A percentile compares a stretch with the other conserved stretches of the same genome.
These are phyloP conservation scores for Pisolithus albus DNA, from an alignment of 768 basidiomycete species.

Conservation along the genomic window DNA sequence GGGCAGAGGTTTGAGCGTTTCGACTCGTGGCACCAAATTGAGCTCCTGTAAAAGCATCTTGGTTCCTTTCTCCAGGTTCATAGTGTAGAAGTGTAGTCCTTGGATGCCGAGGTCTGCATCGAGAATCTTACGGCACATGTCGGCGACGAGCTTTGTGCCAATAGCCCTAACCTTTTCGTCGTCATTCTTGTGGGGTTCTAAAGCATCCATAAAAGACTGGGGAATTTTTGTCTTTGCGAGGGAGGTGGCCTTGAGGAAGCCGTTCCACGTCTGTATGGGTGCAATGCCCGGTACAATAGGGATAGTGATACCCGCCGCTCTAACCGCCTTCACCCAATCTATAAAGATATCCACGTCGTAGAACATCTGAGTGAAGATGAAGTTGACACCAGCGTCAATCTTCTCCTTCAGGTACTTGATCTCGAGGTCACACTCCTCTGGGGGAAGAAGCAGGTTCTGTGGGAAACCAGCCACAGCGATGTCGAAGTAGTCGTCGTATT, in stretches of 20 bases:
- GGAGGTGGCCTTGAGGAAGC: constrained; percentile 77
- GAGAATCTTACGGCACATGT: constrained; percentile 88
- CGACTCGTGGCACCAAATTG: constrained; percentile 77
- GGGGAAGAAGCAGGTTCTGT: constrained; percentile 66
- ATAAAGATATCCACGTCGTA: constrained; percentile 91
- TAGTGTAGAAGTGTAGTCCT: constrained; percentile 93
- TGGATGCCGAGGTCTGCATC: constrained; percentile 73
- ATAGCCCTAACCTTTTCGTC: constrained; percentile 90
- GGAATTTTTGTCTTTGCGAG: constrained; percentile 79
- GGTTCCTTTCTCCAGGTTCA: constrained; percentile 94
- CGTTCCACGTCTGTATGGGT: constrained; percentile 95
- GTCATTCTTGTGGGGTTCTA: constrained; percentile 85
- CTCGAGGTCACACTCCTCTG: constrained; percentile 69
- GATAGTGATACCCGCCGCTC: constrained; percentile 79
- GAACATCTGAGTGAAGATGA: constrained; percentile 99
- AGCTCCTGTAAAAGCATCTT: constrained; percentile 93
- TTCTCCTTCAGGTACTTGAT: constrained; percentile 86
- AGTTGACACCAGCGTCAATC: constrained; percentile 80
- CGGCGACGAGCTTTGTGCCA: constrained; percentile 90
- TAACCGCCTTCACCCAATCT: constrained; percentile 78
- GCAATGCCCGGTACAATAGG: constrained; percentile 93
- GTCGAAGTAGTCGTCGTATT: constrained; percentile 91
- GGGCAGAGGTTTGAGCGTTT: constrained; percentile 90
- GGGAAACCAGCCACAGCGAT: constrained; percentile 94
- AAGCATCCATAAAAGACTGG: constrained; percentile 59